phyloP scores from a whole-genome alignment of 257 asterid genomes.

The Solanum appendiculatum region DNA sequence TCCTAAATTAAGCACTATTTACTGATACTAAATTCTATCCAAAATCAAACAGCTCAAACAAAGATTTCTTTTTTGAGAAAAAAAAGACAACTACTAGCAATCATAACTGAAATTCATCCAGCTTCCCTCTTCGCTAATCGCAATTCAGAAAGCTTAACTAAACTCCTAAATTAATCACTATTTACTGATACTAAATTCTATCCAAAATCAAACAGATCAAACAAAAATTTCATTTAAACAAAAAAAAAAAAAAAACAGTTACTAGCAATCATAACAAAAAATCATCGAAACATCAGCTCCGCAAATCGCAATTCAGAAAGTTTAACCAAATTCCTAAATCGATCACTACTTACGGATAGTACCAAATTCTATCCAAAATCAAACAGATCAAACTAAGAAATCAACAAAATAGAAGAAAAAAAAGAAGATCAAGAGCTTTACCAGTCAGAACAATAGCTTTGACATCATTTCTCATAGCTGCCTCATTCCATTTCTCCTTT shows the following conservation, averaged over 20 bases:
- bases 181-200: neutral
- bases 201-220: neutral
- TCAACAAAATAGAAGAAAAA: neutral
- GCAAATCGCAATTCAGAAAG: neutral
- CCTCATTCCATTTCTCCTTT: conserved; percentile 52
- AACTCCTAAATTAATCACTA: neutral
- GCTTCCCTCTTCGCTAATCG: neutral
- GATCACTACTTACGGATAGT: neutral
- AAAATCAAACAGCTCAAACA: neutral
- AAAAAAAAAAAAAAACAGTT: neutral
- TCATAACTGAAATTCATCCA: neutral
- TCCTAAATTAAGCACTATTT: neutral
- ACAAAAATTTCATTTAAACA: neutral
- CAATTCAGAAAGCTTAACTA: neutral
- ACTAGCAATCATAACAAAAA: neutral
- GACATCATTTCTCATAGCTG: conserved; percentile 67
- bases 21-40: neutral
- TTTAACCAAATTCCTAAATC: neutral
- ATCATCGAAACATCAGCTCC: neutral
- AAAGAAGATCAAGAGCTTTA: conserved; percentile 13
- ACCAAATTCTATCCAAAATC: neutral
- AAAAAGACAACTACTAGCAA: neutral
- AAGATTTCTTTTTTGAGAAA: neutral
- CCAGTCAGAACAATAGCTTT: conserved; percentile 80
- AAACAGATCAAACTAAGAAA: neutral